A percentile compares a stretch with the other conserved stretches of the same genome.
Conservation (phyloP, 2,329 filamentous ascomycete species). For the Arthrobotrys conoides region DNA sequence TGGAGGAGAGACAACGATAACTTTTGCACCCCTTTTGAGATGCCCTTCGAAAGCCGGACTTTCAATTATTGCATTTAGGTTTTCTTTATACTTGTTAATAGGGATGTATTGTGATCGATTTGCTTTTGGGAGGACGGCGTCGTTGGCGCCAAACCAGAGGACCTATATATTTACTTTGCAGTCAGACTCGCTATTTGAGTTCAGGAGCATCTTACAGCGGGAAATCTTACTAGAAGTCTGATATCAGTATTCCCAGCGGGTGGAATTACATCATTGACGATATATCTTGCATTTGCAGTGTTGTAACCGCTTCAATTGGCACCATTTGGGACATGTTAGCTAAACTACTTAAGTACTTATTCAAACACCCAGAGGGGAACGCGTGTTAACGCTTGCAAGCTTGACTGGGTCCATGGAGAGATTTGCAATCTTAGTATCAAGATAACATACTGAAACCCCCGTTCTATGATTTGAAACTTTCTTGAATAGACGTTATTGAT, state of each 20-base stretch:
- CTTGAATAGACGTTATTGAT: conserved; percentile 70
- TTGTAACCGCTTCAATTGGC: conserved; percentile 78
- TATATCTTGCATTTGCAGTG: conserved; percentile 78
- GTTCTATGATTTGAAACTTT: conserved; percentile 86
- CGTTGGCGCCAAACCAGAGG: conserved; percentile 90
- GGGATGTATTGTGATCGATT: conserved; percentile 83
- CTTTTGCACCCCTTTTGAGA: conserved; percentile 71
- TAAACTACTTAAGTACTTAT: too few relatives aligned
- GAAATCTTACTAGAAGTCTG: conserved; percentile 75
- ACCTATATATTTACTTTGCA: conserved; percentile 71
- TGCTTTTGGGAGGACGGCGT: conserved; percentile 77
- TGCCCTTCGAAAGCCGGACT: conserved; percentile 80
- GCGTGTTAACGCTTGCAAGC: too few relatives aligned
- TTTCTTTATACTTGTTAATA: conserved; percentile 79
- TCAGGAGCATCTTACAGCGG: not conserved
- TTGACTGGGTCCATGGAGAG: not conserved
- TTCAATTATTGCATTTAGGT: conserved; percentile 78
- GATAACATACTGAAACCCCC: conserved; percentile 76
- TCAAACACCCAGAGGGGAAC: not conserved
- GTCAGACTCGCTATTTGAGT: not conserved
- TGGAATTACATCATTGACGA: conserved; percentile 79
- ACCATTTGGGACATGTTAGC: not conserved
- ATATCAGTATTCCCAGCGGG: conserved; percentile 75
- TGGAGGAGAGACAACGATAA: conserved; percentile 85
- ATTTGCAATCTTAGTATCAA: not conserved